These are phyloP conservation scores for Evansstolkia leycettana DNA, from an alignment of 495 filamentous ascomycete species.

Conservation along the genomic window DNA sequence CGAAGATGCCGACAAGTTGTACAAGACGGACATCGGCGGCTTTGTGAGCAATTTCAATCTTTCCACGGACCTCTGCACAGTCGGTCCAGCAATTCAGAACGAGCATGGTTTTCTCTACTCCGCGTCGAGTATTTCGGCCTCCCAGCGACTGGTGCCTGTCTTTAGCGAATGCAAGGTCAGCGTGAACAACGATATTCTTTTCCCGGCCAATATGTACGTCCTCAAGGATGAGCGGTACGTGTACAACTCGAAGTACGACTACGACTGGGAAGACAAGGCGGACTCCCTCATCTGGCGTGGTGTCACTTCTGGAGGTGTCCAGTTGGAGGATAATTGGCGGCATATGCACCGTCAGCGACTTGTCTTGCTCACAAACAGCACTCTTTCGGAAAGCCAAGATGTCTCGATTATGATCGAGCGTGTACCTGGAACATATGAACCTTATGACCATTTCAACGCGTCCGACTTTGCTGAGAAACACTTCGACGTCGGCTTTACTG, in stretches of 20 bases:
- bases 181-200: slow-evolving; percentile 68
- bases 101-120: slow-evolving; percentile 63
- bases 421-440: slow-evolving; percentile 9
- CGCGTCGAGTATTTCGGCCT: slow-evolving; percentile 33
- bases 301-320: slow-evolving; percentile 55
- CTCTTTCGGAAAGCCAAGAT: slow-evolving; percentile 29
- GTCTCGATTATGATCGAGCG: slow-evolving; percentile 10
- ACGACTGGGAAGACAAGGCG: slow-evolving; percentile 42
- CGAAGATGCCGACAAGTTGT: slow-evolving; percentile 17
- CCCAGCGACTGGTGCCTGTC: slow-evolving; percentile 35
- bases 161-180: slow-evolving; percentile 68
- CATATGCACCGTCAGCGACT: slow-evolving; percentile 66
- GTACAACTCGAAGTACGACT: slow-evolving; percentile 33
- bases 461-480: slow-evolving; percentile 23
- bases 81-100: slow-evolving; percentile 36
- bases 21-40: slow-evolving; percentile 32
- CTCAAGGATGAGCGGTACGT: slow-evolving; percentile 58
- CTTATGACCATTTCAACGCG: slow-evolving; percentile 3
- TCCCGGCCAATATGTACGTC: slow-evolving; percentile 70
- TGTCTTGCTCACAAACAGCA: slow-evolving; percentile 55
- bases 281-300: slow-evolving; percentile 56
- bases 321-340: slow-evolving; percentile 50
- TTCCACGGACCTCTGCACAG: slow-evolving; percentile 51
- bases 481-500: slow-evolving; percentile 32
- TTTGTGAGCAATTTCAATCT: slow-evolving; percentile 55